Base-by-base conservation (phyloP, 495 filamentous ascomycete species). In the Trichoderma gamsii region DNA sequence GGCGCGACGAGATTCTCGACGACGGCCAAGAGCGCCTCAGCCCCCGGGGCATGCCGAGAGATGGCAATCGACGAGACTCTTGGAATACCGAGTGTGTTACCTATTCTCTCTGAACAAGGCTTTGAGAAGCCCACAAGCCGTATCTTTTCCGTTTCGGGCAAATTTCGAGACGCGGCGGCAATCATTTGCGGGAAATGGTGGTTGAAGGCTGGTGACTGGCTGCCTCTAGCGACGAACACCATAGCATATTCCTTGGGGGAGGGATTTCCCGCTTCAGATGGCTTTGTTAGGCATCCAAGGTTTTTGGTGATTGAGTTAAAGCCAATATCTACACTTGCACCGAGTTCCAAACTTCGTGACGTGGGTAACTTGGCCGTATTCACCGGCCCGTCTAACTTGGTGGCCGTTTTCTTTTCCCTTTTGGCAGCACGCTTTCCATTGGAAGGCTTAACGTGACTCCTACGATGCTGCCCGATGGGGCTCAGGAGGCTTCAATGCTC, bases 171-270 rank as follows among this genome's bases (percentile, higher is more conserved):
- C 35, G 84, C 85, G 23, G 82, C 76, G 27, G 77, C 77, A 9
- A 83, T 77, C 72, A 88, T 82, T 64, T 84, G 80, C 29, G 88
- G 88, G 51, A 90, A 80, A 71, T 90, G 87, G 11, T 81, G 79
- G 73, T 87, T 77, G 56, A 87, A 78, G 18, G 78, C 73, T 38
- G 81, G 75, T 18, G 84, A 78, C 41, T 83, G 81, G 18, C 78
- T 80, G 32, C 82, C 83, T 56, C 79, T 79, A 32, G 81, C 74
- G 43, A 84, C 80, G 70, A 89, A 89, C 27, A 90, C 77, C 13
- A 79, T 78, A 13, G 79, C 78, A 65, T 85, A 78, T 49, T 52
- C 29, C 49, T 70, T 67, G 66, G 68, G 3, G 69, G 70, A 59
- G 3, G 46, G 67, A 11, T 63, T 52, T 44, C 65, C 68, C 41